phyloP scores from a whole-genome alignment of 495 filamentous ascomycete genomes.

The Podospora fimiseda region DNA sequence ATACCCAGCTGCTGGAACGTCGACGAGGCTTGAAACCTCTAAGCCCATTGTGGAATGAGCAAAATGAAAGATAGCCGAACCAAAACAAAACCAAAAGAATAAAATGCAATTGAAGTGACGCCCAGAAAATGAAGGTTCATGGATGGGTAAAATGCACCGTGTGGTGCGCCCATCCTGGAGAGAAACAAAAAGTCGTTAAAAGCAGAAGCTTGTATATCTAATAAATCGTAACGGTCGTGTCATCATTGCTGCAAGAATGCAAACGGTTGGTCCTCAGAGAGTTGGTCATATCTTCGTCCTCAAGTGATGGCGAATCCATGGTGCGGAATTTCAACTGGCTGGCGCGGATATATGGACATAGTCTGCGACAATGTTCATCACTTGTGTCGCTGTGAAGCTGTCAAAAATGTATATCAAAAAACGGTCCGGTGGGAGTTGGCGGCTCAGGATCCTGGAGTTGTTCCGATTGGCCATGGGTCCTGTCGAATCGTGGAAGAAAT shows the following conservation, averaged over 20 bases:
- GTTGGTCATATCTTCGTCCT: slow-evolving; percentile 10
- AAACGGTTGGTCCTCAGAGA: slow-evolving; percentile 7
- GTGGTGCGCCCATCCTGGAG: neutral
- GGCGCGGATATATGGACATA: slow-evolving; percentile 25
- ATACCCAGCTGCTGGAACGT: slow-evolving; percentile 19
- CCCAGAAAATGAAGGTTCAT: neutral
- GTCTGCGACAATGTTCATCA: slow-evolving; percentile 15
- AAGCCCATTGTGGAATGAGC: neutral
- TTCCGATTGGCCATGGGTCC: slow-evolving; percentile 4
- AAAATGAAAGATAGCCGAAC: slow-evolving; percentile 4
- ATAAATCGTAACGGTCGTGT: slow-evolving; percentile 25
- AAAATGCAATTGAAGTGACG: slow-evolving; percentile 6
- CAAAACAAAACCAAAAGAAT: slow-evolving; percentile 8
- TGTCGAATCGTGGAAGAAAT: slow-evolving; percentile 5
- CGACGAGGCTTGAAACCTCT: neutral
- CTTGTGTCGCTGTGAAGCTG: slow-evolving; percentile 41
- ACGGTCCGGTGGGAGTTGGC: slow-evolving; percentile 9
- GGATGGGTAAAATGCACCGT: neutral
- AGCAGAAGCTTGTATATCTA: slow-evolving; percentile 22
- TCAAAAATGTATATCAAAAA: slow-evolving; percentile 39
- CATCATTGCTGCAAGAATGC: slow-evolving; percentile 30
- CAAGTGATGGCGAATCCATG: neutral
- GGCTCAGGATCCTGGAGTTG: slow-evolving; percentile 3
- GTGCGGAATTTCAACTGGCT: slow-evolving; percentile 15
- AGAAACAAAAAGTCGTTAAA: slow-evolving; percentile 14